phyloP scores from a whole-genome alignment of 2,329 filamentous ascomycete genomes.

The Verticillium dahliae region DNA sequence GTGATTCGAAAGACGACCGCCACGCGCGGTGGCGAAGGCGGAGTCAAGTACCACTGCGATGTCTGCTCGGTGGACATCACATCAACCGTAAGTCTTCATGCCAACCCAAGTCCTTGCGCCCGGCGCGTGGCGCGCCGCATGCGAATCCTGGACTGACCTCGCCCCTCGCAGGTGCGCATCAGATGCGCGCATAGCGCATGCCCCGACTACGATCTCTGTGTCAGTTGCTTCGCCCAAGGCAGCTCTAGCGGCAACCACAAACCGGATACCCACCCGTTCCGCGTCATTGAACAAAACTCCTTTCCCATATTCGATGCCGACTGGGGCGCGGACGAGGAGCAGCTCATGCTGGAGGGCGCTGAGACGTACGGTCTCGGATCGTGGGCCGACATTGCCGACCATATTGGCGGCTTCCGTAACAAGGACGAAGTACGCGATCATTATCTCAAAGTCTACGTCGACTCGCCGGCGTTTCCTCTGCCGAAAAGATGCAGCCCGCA shows the following conservation, averaged over 20 bases:
- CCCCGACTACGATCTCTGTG: slow-evolving; percentile 93
- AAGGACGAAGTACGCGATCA: slow-evolving; percentile 96
- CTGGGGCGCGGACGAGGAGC: slow-evolving; percentile 95
- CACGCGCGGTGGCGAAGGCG: slow-evolving; percentile 75
- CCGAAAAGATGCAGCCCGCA: slow-evolving; percentile 79
- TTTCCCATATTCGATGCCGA: slow-evolving; percentile 93
- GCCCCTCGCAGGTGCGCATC: slow-evolving; percentile 71
- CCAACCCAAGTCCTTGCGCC: not conserved
- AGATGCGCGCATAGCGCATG: slow-evolving; percentile 78
- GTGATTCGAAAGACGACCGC: slow-evolving; percentile 95
- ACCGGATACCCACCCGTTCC: slow-evolving; percentile 77
- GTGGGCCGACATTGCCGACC: slow-evolving; percentile 96
- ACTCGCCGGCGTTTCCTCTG: slow-evolving; percentile 78
- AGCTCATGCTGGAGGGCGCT: slow-evolving; percentile 86
- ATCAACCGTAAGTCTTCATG: slow-evolving; percentile 66
- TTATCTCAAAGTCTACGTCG: slow-evolving; percentile 81
- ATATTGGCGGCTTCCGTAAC: slow-evolving; percentile 89
- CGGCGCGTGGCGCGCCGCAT: not conserved
- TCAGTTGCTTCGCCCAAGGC: slow-evolving; percentile 85
- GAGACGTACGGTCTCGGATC: slow-evolving; percentile 95
- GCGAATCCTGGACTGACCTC: slow-evolving; percentile 7
- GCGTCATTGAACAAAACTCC: slow-evolving; percentile 96
- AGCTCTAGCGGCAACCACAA: slow-evolving; percentile 77
- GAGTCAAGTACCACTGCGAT: slow-evolving; percentile 95
- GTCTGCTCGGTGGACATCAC: slow-evolving; percentile 96